Conservation (phyloP, 2,329 filamentous ascomycete species). For the Colletotrichum liriopes region DNA sequence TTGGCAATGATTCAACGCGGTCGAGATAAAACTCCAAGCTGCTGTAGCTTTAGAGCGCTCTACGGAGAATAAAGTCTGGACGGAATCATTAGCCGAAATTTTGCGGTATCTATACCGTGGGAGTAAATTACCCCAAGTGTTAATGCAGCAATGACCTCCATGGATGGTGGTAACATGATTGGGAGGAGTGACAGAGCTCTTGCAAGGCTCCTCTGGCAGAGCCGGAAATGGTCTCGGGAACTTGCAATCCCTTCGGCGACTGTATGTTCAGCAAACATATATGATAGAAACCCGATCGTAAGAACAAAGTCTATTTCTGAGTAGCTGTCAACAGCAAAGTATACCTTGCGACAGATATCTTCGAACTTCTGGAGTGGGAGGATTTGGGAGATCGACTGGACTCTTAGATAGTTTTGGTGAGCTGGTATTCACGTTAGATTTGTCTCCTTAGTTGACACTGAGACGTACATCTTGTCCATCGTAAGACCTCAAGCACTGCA, state of each 20-base stretch:
- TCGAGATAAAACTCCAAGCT: slow-evolving; percentile 56
- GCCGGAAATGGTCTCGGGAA: neutral
- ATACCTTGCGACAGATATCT: slow-evolving; percentile 53
- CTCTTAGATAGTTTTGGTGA: slow-evolving; percentile 46
- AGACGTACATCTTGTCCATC: neutral
- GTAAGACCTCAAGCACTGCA: neutral
- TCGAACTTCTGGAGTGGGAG: slow-evolving; percentile 52
- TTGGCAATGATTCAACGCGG: slow-evolving; percentile 53
- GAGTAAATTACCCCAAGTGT: slow-evolving; percentile 47
- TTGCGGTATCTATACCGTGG: neutral
- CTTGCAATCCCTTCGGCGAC: neutral
- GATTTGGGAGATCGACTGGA: slow-evolving; percentile 52
- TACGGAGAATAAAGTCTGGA: slow-evolving; percentile 52
- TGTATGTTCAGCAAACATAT: neutral
- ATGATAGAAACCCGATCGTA: slow-evolving; percentile 50
- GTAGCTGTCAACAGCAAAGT: slow-evolving; percentile 54
- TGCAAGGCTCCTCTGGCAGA: slow-evolving; percentile 16
- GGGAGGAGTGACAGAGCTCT: slow-evolving; percentile 50
- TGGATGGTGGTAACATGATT: slow-evolving; percentile 47
- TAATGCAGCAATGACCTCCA: slow-evolving; percentile 54
- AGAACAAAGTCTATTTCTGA: slow-evolving; percentile 53
- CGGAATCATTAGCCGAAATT: neutral
- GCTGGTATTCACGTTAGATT: neutral
- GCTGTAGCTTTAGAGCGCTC: slow-evolving; percentile 51
- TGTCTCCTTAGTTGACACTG: neutral